Evolutionary conservation across 2,329 filamentous ascomycete species (phyloP).

Genomic region (Pestalotiopsis sp.): DNA sequence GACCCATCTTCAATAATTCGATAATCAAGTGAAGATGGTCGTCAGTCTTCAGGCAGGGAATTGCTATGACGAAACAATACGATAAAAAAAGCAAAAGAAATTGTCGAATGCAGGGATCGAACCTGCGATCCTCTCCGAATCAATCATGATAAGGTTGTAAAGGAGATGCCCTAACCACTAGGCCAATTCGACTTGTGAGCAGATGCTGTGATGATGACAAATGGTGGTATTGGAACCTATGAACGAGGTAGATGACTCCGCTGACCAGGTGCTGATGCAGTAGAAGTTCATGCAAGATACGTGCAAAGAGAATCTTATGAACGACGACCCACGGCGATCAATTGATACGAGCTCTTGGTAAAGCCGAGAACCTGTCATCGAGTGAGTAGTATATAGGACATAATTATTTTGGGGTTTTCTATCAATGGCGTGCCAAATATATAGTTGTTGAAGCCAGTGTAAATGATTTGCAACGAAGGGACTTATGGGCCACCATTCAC

Average conservation of each 20-base stretch:
- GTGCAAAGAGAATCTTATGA: neutral
- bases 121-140: slow-evolving; percentile 42
- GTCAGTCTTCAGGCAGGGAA: neutral
- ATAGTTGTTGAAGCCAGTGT: too few species aligned
- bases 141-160: slow-evolving; percentile 31
- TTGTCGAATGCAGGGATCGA: slow-evolving; percentile 44
- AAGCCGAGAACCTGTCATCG: too few species aligned
- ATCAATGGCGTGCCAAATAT: too few species aligned
- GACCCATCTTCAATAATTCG: too few species aligned
- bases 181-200: slow-evolving; percentile 30
- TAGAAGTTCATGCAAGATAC: neutral
- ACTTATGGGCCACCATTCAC: too few species aligned
- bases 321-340: too few species aligned
- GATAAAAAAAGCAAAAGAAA: neutral
- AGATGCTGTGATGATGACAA: neutral
- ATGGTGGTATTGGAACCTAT: neutral
- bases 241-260: neutral
- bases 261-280: neutral
- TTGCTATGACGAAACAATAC: neutral
- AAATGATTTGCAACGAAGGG: too few species aligned
- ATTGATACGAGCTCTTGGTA: too few species aligned
- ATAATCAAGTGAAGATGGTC: too few species aligned
- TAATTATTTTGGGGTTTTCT: too few species aligned
- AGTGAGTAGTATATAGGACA: too few species aligned
- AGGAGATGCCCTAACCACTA: slow-evolving; percentile 41